Percentiles rank a stretch among this genome's conserved stretches.
These are phyloP conservation scores for Aspergillus affinis DNA, from an alignment of 495 filamentous ascomycete genomes.

Conservation along the genomic window DNA sequence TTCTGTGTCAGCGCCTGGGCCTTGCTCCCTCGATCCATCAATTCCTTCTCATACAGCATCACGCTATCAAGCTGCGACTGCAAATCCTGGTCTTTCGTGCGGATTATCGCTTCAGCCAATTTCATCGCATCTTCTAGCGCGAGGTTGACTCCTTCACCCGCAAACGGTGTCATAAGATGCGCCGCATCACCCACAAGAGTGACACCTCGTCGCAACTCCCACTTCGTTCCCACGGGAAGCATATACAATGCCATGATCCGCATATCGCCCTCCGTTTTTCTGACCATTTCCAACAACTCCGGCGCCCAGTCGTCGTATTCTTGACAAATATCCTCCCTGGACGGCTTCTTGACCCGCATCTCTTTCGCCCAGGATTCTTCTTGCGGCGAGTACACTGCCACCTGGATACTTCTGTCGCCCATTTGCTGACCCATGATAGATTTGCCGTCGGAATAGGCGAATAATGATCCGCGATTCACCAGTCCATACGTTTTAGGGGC, in stretches of 20 bases:
- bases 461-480: constrained; percentile 18
- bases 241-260: neutral
- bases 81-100: neutral
- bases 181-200: constrained; percentile 63
- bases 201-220: neutral
- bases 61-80: neutral
- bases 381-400: too few relatives aligned
- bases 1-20: neutral
- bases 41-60: neutral
- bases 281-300: too few relatives aligned
- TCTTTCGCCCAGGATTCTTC: too few relatives aligned
- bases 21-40: neutral
- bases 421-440: constrained; percentile 20
- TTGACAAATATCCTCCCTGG: too few relatives aligned
- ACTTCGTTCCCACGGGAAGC: neutral
- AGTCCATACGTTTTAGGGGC: constrained; percentile 12
- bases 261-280: neutral
- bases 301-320: too few relatives aligned
- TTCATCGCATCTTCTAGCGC: constrained; percentile 57
- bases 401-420: constrained; percentile 17
- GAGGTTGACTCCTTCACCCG: constrained; percentile 59
- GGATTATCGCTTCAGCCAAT: constrained; percentile 41
- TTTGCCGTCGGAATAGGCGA: constrained; percentile 18
- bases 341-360: too few relatives aligned
- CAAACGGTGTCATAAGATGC: constrained; percentile 61